Evolutionary conservation across 148 eudicot genomes (phyloP), one percentile per base, ranked within the genome.

Genomic region (Amaranthus cruentus): DNA sequence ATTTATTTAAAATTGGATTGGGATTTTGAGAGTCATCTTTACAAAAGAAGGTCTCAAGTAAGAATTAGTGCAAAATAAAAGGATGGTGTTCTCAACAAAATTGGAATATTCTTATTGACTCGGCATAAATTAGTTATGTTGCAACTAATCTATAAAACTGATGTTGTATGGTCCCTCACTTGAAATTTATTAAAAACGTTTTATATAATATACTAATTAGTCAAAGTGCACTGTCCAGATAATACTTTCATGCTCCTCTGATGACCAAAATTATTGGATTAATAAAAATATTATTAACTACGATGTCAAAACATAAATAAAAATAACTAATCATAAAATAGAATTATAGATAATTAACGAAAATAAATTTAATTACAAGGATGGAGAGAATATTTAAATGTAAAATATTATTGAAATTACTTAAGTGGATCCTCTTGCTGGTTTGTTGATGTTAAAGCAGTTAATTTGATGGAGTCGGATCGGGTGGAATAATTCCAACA

Each of bases 151-250:
- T 18, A 57, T 38, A 59, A 59, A 59, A 43, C 28, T 18, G 62
- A 59, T 44, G 15, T 47, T 64, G 1, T 7, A 64, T 49, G 46
- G 68, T 64, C 68, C 67, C 51, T n/a, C 47, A 13, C 68, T 46
- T 46, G 48, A 62, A 48, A 21, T 47, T 46, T 64, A 8, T 44
- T 5, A 10, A 47, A 64, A 51, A 4, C 51, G 12, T 63, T 3
- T 21, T 44, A 51, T 44, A 64, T 64, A 64, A 64, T 44, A 64
- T 64, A 64, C 18, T 64, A 64, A 21, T 47, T 64, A 64, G 68
- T 64, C 68, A 64, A 64, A 64, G 18, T 46, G 68, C 15, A 61
- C 46, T 61, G 11, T 12, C 65, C 11, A 61, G 42, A 21, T 10
- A 61, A 28, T 28, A 28, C 38, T 28, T 28, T 28, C 38, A 28